phyloP scores from a whole-genome alignment of 2,329 filamentous ascomycete species.

The Neurospora sp. region DNA sequence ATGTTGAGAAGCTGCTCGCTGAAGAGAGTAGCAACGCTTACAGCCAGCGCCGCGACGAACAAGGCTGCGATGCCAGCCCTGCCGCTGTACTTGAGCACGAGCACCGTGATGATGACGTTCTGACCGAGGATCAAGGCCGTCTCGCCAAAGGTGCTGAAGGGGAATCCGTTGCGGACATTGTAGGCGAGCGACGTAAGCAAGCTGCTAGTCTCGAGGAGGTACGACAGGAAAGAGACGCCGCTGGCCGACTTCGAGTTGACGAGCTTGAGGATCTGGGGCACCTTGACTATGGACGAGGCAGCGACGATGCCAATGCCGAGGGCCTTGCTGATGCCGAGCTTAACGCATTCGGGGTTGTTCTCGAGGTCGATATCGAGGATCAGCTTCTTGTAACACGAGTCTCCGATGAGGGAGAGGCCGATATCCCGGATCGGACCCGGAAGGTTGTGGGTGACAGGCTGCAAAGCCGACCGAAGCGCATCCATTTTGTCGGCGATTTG shows the following conservation, averaged over 20 bases:
- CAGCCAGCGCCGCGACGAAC: constrained; percentile 69
- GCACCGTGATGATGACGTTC: constrained; percentile 78
- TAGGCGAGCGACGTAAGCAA: constrained; percentile 89
- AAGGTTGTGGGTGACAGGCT: constrained; percentile 62
- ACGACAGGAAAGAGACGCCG: constrained; percentile 82
- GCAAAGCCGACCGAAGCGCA: constrained; percentile 47
- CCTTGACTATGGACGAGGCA: constrained; percentile 84
- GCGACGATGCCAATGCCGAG: constrained; percentile 90
- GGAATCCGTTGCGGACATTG: constrained; percentile 82
- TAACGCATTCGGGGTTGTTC: constrained; percentile 63
- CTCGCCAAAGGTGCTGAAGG: constrained; percentile 96
- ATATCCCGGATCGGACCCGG: constrained; percentile 66
- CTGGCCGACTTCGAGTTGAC: constrained; percentile 67
- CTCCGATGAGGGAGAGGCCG: constrained; percentile 70
- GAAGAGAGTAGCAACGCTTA: constrained; percentile 60
- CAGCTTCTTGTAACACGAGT: constrained; percentile 74
- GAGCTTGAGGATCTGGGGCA: constrained; percentile 94
- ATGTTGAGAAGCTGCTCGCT: constrained; percentile 53
- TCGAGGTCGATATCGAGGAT: constrained; percentile 75
- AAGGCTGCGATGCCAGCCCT: constrained; percentile 57
- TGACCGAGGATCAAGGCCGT: constrained; percentile 84
- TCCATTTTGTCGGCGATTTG: constrained; percentile 40
- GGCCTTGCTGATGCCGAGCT: constrained; percentile 82
- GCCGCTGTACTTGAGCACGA: constrained; percentile 78
- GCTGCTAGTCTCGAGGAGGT: constrained; percentile 80